phyloP scores from a whole-genome alignment of 768 basidiomycete species.

The Suillus americanus region DNA sequence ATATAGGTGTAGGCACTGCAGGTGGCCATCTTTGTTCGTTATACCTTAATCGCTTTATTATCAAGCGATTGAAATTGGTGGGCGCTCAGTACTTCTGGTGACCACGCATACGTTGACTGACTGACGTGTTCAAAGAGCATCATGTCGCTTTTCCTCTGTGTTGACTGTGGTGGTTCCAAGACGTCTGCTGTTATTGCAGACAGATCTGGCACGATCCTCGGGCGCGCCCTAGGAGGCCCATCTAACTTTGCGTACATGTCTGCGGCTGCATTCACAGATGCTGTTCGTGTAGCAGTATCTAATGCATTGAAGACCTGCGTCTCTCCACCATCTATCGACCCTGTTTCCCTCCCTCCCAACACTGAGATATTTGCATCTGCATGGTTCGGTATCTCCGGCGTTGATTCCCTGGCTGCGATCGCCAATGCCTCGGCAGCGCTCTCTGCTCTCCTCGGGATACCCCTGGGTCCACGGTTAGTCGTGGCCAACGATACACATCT shows the following conservation, averaged over 20 bases:
- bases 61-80: not conserved
- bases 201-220: conserved; percentile 55
- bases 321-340: conserved; percentile 35
- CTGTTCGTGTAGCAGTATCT: conserved; percentile 51
- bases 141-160: conserved; percentile 73
- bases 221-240: conserved; percentile 69
- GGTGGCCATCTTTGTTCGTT: not conserved
- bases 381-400: conserved; percentile 84
- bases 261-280: conserved; percentile 53
- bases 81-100: not conserved
- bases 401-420: conserved; percentile 69
- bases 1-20: not conserved
- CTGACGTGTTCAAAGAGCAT: not conserved
- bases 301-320: conserved; percentile 52
- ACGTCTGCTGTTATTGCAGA: conserved; percentile 74
- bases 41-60: too few species aligned
- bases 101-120: not conserved
- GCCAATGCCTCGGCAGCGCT: conserved; percentile 53
- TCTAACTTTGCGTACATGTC: conserved; percentile 87
- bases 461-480: conserved; percentile 50
- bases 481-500: conserved; percentile 85
- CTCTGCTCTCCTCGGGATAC: conserved; percentile 57
- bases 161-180: conserved; percentile 90
- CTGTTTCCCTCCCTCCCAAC: conserved; percentile 38
- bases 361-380: conserved; percentile 57